Conservation (phyloP, 2,329 filamentous ascomycete genomes). For the Furcasterigmium furcatum region DNA sequence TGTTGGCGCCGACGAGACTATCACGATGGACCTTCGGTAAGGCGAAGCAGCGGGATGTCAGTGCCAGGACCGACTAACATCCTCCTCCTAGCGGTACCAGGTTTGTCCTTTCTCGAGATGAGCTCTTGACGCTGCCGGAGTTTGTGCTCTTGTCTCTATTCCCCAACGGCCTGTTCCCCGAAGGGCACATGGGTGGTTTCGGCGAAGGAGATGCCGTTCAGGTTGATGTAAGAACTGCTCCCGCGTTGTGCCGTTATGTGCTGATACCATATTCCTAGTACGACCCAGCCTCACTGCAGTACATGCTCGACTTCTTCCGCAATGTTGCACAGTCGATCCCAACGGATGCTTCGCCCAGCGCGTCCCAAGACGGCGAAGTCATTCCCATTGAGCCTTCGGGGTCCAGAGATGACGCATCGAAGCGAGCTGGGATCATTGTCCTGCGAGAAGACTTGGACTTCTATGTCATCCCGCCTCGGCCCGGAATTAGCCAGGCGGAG, state of each 20-base stretch:
- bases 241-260: constrained; percentile 8
- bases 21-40: constrained; percentile 90
- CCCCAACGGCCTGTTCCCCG: constrained; percentile 95
- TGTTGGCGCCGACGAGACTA: constrained; percentile 88
- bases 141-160: constrained; percentile 98
- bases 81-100: constrained; percentile 68
- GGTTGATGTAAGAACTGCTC: constrained; percentile 84
- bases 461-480: constrained; percentile 85
- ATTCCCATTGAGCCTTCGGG: constrained; percentile 71
- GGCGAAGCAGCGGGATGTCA: too few species aligned
- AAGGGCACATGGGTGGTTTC: constrained; percentile 92
- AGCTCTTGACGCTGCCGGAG: constrained; percentile 91
- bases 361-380: constrained; percentile 59
- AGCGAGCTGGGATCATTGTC: constrained; percentile 95
- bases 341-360: constrained; percentile 63
- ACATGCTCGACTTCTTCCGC: constrained; percentile 99
- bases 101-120: constrained; percentile 92
- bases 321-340: constrained; percentile 95
- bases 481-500: constrained; percentile 79
- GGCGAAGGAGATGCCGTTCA: constrained; percentile 92
- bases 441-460: constrained; percentile 95
- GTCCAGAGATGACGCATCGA: constrained; percentile 70
- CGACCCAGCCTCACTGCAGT: constrained; percentile 91
- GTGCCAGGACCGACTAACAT: background rate
- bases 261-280: constrained; percentile 58